Evolutionary conservation across 805 yeast genomes (phyloP), one percentile per base, ranked within the genome.

Genomic region (Wickerhamomyces xylosicus): DNA sequence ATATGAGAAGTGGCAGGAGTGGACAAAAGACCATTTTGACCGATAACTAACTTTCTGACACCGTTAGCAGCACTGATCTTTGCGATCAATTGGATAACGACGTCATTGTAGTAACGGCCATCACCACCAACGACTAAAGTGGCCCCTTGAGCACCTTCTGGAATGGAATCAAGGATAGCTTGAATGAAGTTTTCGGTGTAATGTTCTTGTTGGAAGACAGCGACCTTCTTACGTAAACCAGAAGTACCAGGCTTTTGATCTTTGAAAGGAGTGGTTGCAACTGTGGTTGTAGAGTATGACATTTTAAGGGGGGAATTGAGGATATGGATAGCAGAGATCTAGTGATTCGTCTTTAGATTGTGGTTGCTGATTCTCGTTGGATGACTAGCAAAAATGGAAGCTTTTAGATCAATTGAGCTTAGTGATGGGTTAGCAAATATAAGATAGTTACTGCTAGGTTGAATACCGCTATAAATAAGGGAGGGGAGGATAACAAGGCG

Each of bases 211-310:
- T 85, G 76, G 66, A 90, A 90, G 19, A 85, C 89, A 19, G 69
- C 71, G 34, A 90, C 95, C 65, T 82, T 87, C 70, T 90, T 90
- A 55, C 98, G 76, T 36, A 90, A 75, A 19, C 98, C 98, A 7
- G 97, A 90, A 18, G 98, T 90, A 29, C 98, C 98, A 11, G 98
- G 97, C 59, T 89, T 92, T 61, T 90, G 98, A 64, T 89, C 98
- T 33, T 63, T 69, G 61, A 75, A 90, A 1, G 95, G 79, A 11
- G 71, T 76, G 18, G 97, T 89, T 31, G 71, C 56, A 33, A 85
- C 67, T 18, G 56, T 47, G 2, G 40, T 22, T 21, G 42, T 33
- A 15, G 39, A 33, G 19, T 44, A 44, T 32, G 46, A 32, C 49
- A 44, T 44, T 19, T 1, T 39, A 21, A 7, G 10, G 4, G 13